Evolutionary conservation across 73 alveolate species (phyloP).

Genomic region (Tetrahymena malaccensis): DNA sequence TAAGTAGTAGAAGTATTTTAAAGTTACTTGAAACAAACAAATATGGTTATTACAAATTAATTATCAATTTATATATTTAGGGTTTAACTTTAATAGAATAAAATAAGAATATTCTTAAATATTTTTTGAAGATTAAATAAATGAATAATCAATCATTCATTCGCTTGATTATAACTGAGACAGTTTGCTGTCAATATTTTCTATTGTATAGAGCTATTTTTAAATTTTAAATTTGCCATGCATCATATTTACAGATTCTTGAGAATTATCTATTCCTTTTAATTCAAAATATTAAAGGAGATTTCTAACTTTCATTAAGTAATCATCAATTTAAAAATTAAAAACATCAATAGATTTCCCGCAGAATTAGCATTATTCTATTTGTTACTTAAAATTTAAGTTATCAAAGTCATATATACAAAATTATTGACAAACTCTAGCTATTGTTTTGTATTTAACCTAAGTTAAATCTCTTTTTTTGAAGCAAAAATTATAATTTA

Average conservation of each 20-base stretch:
- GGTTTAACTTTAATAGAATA: too few species aligned
- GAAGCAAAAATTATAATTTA: background rate
- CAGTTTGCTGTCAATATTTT: background rate
- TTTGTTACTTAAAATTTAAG: background rate
- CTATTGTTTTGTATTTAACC: background rate
- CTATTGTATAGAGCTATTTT: background rate
- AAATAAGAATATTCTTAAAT: too few species aligned
- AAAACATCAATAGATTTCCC: background rate
- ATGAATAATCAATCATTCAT: background rate
- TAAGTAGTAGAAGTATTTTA: too few species aligned
- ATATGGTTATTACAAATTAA: too few species aligned
- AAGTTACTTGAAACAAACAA: too few species aligned
- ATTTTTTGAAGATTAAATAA: too few species aligned
- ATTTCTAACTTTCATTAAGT: background rate
- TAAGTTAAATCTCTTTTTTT: background rate
- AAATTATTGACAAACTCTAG: background rate
- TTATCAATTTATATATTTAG: too few species aligned
- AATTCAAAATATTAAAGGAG: background rate
- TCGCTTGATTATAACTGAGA: background rate
- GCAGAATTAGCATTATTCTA: background rate
- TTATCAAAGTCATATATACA: background rate
- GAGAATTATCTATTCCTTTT: background rate
- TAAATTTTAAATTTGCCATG: background rate
- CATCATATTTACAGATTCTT: background rate
- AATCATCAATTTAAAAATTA: background rate